Evolutionary conservation across 148 eudicot species (phyloP), one percentile per base, ranked within the genome.

Genomic region (Amaranthus cruentus): DNA sequence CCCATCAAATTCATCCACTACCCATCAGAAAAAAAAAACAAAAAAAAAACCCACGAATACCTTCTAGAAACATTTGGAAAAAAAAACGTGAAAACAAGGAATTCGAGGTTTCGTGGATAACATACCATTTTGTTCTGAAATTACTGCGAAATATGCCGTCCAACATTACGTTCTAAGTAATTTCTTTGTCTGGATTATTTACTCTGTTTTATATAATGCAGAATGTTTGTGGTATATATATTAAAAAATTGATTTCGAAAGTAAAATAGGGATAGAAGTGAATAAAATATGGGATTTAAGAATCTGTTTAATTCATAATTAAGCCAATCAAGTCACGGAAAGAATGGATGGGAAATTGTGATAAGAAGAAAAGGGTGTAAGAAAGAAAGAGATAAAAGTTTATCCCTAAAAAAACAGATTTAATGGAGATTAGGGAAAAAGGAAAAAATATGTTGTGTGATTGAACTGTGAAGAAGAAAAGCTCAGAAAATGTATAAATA

Each of bases 111-210:
- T 50, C 14, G 4, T 8, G 5, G 5, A 61, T 52, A 48, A 47
- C 57, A 48, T 57, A 91, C 97, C 97, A 87, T 91, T 84, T 91
- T 44, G 77, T 13, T 75, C 77, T 83, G 79, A 91, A 89, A 75
- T 81, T 86, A 82, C 84, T 86, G 61, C 89, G 90, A 48, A 82
- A 62, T 50, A 86, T 65, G 47, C 78, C 85, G 70, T 87, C 90
- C 64, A 85, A 86, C 97, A 91, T 91, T 49, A 28, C 67, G 73
- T 42, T 49, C 79, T 28, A 21, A 53, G 68, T 28, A 46, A 18
- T 47, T 66, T 43, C 18, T 64, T 47, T 54, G 21, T 52, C n/a
- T 65, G 4, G 4, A 2, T 53, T 61, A 51, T 62, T 46, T 44
- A 1, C 14, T 4, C 46, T 60, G 44, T 4, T 46, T 43, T 66